Evolutionary conservation across 768 basidiomycete species (phyloP), one percentile per base, ranked within the genome.

Genomic region (Lepiota venenata): DNA sequence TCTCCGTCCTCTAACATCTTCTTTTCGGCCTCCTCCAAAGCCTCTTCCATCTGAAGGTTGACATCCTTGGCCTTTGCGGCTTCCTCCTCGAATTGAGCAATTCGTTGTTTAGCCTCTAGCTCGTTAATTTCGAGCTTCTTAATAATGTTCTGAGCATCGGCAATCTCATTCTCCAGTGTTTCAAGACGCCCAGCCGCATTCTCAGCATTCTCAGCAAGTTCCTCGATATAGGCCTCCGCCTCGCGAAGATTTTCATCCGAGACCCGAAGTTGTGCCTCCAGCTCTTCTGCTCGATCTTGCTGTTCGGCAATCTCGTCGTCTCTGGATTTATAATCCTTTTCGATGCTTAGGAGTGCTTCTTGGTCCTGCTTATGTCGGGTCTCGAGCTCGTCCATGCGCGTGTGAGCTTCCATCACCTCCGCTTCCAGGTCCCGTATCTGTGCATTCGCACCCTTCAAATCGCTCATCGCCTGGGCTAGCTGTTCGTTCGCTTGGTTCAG

Each of bases 21-120:
- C 63, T 76, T 75, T 66, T 92, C 88, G 0, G 84, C 83, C 5
- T 83, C 88, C 47, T 87, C 82, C 49, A 93, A 68, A 0, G 89
- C 91, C 1, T 85, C 81, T 59, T 92, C 86, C 77, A 91, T 75
- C 65, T 91, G 87, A 41, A 75, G 69, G 16, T 74, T 81, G 2
- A 85, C 73, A 60, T 86, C 80, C 14, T 75, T 69, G 9, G 82
- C 75, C 29, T 80, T 74, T 42, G 80, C 72, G 0, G 70, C 71
- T 38, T 85, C 83, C 8, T 70, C 75, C 50, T 83, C 79, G 4
- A 85, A 71, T 47, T 74, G 70, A 47, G 81, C 75, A 44, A 78
- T 64, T 22, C 27, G 44, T 49, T 77, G 77, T 45, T 81, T 74
- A 14, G 71, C 69, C 16, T 75, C 73, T 44, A 82, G 73, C 38